Evolutionary conservation across 495 filamentous ascomycete species (phyloP), one percentile per base, ranked within the genome.

Genomic region (Staphylotrichum longicolle): DNA sequence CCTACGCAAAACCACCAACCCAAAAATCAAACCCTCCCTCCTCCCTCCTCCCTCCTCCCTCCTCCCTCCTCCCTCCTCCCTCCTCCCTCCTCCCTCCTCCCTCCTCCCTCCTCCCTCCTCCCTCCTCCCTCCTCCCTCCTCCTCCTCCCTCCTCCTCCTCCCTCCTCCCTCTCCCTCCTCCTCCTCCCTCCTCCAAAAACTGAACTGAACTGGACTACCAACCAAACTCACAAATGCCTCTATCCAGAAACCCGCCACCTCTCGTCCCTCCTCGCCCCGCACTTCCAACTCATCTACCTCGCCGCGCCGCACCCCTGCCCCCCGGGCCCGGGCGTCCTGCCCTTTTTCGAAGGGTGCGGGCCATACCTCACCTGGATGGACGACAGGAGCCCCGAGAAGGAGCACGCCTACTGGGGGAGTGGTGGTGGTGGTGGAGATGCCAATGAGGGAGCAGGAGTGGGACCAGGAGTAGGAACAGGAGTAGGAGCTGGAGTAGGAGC

Each of bases 281-380:
- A 69, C 57, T 74, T 74, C 54, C 55, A 66, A 9, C 60, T 71
- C 3, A 56, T 68, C 32, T 72, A 63, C 41, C 30, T 68, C 37
- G 44, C 63, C 11, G 71, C 61, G 0, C 57, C 61, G n/a, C 12
- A 45, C 33, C 46, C 58, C 0, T 67, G 62, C 33, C 33, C 44
- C 0, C 53, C 71, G 0, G 70, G 70, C 8, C 69, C 71, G 0
- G 71, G 70, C 0, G 66, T 72, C 8, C 55, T 67, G 7, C 63
- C 70, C 3, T 64, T 72, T 14, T 72, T 71, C 40, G 66, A 66
- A 30, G 68, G 57, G 8, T 58, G 61, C 39, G 70, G 44, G 0
- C 70, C 68, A 3, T 72, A 60, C 20, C 50, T 62, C 7, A 57
- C 59, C 11, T 74, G 70, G 66, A 60, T 74, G 30, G 41, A 58